Evolutionary conservation across 2,329 filamentous ascomycete genomes (phyloP).

Genomic region (Atkinsonella texensis): DNA sequence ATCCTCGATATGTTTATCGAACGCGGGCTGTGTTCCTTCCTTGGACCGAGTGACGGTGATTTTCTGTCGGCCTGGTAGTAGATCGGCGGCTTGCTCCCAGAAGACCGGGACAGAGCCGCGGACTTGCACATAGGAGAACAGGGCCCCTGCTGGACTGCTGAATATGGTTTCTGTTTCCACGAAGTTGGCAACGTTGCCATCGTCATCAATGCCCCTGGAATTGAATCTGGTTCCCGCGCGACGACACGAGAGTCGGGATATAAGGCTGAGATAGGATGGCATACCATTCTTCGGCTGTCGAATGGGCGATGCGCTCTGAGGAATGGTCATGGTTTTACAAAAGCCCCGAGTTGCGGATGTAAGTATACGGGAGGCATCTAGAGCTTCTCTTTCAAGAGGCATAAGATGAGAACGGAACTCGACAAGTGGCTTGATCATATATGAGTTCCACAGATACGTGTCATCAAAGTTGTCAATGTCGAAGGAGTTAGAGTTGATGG

Average conservation of each 20-base stretch:
- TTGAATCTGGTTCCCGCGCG: conserved; percentile 94
- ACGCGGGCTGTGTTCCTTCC: conserved; percentile 86
- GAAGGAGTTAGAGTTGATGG: conserved; percentile 64
- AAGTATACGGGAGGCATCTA: conserved; percentile 80
- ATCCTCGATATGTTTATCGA: conserved; percentile 89
- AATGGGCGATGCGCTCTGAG: conserved; percentile 61
- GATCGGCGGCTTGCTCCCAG: conserved; percentile 85
- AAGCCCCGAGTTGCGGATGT: conserved; percentile 93
- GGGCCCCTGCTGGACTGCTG: conserved; percentile 64
- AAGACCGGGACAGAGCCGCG: conserved; percentile 91
- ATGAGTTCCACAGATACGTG: conserved; percentile 93
- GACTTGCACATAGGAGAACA: conserved; percentile 90
- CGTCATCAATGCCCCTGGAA: conserved; percentile 92
- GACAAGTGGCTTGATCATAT: conserved; percentile 90
- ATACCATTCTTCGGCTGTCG: conserved; percentile 54
- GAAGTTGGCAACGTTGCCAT: conserved; percentile 95
- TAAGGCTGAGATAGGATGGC: conserved; percentile 75
- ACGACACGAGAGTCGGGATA: conserved; percentile 81
- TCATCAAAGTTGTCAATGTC: conserved; percentile 89
- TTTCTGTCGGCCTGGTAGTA: conserved; percentile 88
- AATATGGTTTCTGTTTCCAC: conserved; percentile 96
- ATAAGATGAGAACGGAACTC: conserved; percentile 77
- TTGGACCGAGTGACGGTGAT: conserved; percentile 79
- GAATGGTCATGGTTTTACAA: conserved; percentile 75
- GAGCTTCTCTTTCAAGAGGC: conserved; percentile 57